Base-by-base conservation (phyloP, 2,329 filamentous ascomycete species). In the Pseudogymnoascus sp. region DNA sequence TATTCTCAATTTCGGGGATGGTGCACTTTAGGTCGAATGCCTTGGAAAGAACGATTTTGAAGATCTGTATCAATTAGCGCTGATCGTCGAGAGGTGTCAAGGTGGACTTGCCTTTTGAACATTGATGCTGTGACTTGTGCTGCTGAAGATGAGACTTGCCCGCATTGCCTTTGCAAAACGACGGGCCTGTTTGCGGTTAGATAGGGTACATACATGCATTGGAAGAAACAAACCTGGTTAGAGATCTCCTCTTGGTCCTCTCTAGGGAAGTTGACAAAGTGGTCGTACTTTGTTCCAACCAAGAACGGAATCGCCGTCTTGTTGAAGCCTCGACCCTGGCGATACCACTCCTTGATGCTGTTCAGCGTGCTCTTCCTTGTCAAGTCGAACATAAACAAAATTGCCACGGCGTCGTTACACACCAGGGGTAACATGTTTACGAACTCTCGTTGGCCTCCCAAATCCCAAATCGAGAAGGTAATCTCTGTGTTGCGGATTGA, bases 391-490 rank as follows among this genome's bases (percentile, higher is more conserved):
- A 99, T 99, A 85, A 99, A 99, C 43, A 99, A 83, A 68, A 99
- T 98, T 60, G 95, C 95, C 33, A 99, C 95, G 7, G 95, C 95
- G 72, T 99, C 95, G 75, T 99, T 99, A 82, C 95, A 99, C 65
- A 99, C 95, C n/a, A 99, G 84, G 22, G 95, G 95, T 66, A 99
- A 81, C 95, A 99, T 99, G 81, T 99, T 99, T 78, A 99, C 95
- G 73, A 99, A 99, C 78, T 99, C 95, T 73, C 95, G 89, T 80
- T 99, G 95, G 68, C 95, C 95, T 70, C 95, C 95, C 62, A 99
- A 79, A 81, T 99, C 95, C 95, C 95, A 99, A 74, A 99, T 99
- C 66, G 92, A 96, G 78, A 99, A 99, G 46, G 95, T 99, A 76
- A 99, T 99, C 78, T 99, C 95, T 14, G 95, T 99, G 78, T 99